These are phyloP conservation scores for Candida mattraensis DNA, from an alignment of 805 yeast species.

Conservation along the genomic window DNA sequence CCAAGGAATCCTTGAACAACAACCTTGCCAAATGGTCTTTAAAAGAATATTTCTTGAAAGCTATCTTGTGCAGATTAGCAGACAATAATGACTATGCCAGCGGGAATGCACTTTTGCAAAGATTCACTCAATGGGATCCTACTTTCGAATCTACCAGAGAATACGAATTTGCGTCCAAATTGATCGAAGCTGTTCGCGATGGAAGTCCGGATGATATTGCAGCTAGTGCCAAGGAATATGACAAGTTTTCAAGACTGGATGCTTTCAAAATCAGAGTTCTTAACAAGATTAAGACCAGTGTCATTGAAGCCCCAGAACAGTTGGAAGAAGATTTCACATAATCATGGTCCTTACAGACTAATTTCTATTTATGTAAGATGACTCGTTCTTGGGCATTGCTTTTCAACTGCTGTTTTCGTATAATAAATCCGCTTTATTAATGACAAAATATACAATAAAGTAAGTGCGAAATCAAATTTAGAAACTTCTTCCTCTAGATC, in stretches of 20 bases:
- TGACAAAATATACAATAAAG: too few relatives aligned
- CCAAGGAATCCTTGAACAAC: slow-evolving; percentile 71
- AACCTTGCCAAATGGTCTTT: slow-evolving; percentile 84
- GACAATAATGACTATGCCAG: slow-evolving; percentile 78
- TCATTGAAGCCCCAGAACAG: slow-evolving; percentile 31
- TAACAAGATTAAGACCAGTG: slow-evolving; percentile 68
- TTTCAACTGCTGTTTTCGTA: slow-evolving; percentile 5
- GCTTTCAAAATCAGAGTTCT: slow-evolving; percentile 86
- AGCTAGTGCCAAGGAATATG: slow-evolving; percentile 74
- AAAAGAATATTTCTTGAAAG: slow-evolving; percentile 87
- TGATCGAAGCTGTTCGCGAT: slow-evolving; percentile 71
- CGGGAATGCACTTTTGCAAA: slow-evolving; percentile 68
- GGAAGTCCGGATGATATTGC: slow-evolving; percentile 80
- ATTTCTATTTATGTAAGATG: not conserved
- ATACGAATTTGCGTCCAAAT: slow-evolving; percentile 59
- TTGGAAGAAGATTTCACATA: slow-evolving; percentile 38
- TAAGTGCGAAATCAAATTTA: too few relatives aligned
- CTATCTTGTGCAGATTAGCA: slow-evolving; percentile 80
- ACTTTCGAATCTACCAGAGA: slow-evolving; percentile 77
- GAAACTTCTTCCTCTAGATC: slow-evolving; percentile 36
- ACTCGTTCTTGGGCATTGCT: not conserved
- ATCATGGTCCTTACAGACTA: not conserved
- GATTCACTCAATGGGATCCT: slow-evolving; percentile 70
- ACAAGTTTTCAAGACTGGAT: slow-evolving; percentile 85
- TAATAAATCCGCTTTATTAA: slow-evolving; percentile 5